Base-by-base conservation (phyloP, 352 stramenopile genomes). In the Globisporangium yorkense region DNA sequence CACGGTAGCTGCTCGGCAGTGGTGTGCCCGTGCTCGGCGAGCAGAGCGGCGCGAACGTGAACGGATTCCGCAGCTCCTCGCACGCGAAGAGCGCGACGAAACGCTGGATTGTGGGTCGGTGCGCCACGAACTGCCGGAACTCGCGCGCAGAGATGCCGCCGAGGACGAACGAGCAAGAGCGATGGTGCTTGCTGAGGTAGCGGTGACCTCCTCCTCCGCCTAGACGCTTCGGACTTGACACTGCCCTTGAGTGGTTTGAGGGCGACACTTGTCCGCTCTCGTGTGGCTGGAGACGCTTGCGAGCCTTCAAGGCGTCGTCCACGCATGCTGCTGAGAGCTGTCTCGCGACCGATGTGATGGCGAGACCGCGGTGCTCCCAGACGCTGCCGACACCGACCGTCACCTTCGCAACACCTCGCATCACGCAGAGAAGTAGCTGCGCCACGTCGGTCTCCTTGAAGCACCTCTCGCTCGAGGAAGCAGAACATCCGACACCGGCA, bases 51-150 rank as follows among this genome's bases (percentile, higher is more conserved):
- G 68, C 51, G 52, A 82, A 82, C 2, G 77, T 88, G 43, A 76
- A 75, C 35, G 80, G 80, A 41, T 90, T 90, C 15, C 75, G 80
- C 2, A 87, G 66, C 35, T 86, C 75, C 56, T 87, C 80, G 21
- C 63, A 70, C 27, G 66, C 77, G 21, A 88, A 89, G 5, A 87
- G 61, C 0, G 74, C 66, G 16, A 90, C 48, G 41, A 90, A 90
- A 10, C 72, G 62, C 13, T 52, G 66, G 24, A 83, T 46, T 0
- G 65, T 47, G 4, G 74, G 72, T 18, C 63, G 84, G 1, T 54
- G 49, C 20, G 51, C 52, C 18, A 85, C 67, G 40, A 69, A 88
- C 46, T 31, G 29, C 3, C 43, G 65, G 10, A 87, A 63, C 51
- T 87, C 58, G 10, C 54, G 65, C 18, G 61, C 61, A 1, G 49